Evolutionary conservation across 1,139 yeast species (phyloP).

Genomic region (Taiozyma sp.): DNA sequence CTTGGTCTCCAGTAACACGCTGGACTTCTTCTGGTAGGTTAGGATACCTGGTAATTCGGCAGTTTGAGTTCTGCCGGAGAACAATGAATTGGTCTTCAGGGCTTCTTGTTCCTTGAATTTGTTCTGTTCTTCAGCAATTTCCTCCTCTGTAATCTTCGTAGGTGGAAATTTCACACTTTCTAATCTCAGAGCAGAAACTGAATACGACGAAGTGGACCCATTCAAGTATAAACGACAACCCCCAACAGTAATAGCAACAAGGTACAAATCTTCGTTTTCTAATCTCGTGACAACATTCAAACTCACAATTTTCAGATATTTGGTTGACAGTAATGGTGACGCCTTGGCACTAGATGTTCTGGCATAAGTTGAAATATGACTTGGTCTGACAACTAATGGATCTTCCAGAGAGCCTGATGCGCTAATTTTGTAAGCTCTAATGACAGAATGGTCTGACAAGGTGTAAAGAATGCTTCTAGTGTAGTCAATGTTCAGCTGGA

Average conservation of each 20-base stretch:
- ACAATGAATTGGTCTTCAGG: slow-evolving; percentile 24
- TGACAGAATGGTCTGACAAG: slow-evolving; percentile 74
- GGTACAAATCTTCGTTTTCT: slow-evolving; percentile 67
- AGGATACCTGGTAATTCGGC: slow-evolving; percentile 25
- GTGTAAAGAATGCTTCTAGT: slow-evolving; percentile 76
- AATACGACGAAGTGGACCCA: slow-evolving; percentile 35
- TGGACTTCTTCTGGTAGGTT: slow-evolving; percentile 37
- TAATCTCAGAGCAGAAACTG: slow-evolving; percentile 39
- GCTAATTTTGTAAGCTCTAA: slow-evolving; percentile 65
- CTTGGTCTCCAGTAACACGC: slow-evolving; percentile 35
- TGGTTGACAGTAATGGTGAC: slow-evolving; percentile 32
- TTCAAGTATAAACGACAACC: slow-evolving; percentile 79
- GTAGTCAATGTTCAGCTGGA: slow-evolving; percentile 68
- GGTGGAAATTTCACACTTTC: slow-evolving; percentile 71
- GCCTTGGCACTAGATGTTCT: slow-evolving; percentile 46
- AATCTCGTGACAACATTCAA: slow-evolving; percentile 54
- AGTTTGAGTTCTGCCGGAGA: slow-evolving; percentile 10
- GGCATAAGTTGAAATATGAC: slow-evolving; percentile 45
- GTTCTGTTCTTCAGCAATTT: slow-evolving; percentile 40
- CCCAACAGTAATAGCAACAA: slow-evolving; percentile 79
- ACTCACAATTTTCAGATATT: slow-evolving; percentile 46
- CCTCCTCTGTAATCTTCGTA: slow-evolving; percentile 52
- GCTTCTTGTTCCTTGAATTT: slow-evolving; percentile 34
- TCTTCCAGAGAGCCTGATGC: slow-evolving; percentile 32
- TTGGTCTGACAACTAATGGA: slow-evolving; percentile 30